phyloP scores from a whole-genome alignment of 106 monocot genomes.

The Posidonia australis region DNA sequence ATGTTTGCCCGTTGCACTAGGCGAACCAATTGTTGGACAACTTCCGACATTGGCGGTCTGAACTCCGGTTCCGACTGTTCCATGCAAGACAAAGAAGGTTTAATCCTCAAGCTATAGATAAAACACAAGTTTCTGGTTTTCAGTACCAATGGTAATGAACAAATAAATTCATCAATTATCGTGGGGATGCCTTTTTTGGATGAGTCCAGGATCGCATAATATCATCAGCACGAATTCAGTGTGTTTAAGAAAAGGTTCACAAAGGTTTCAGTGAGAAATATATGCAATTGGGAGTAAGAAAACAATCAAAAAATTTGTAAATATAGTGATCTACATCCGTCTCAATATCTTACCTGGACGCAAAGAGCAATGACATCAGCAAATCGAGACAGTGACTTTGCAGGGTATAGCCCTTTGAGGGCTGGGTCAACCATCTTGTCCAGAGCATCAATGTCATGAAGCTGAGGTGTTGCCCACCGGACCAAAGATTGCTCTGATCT shows the following conservation, averaged over 20 bases:
- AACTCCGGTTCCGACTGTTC: slow-evolving; percentile 88
- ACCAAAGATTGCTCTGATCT: slow-evolving; percentile 81
- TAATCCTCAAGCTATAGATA: too few species aligned
- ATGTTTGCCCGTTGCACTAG: slow-evolving; percentile 79
- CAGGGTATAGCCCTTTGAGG: slow-evolving; percentile 87
- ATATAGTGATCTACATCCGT: neutral
- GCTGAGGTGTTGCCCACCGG: slow-evolving; percentile 89
- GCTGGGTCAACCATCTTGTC: slow-evolving; percentile 93
- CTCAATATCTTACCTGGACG: slow-evolving; percentile 50
- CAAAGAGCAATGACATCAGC: slow-evolving; percentile 91
- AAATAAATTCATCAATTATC: too few species aligned
- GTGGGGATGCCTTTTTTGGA: too few species aligned
- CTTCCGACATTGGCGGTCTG: slow-evolving; percentile 95
- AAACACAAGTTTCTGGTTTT: too few species aligned
- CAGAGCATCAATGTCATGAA: slow-evolving; percentile 93
- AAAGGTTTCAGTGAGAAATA: too few species aligned
- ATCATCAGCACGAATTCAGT: too few species aligned
- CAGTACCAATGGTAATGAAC: too few species aligned
- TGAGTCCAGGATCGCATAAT: too few species aligned
- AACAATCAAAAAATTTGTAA: neutral
- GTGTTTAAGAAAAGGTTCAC: too few species aligned
- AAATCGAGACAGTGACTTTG: slow-evolving; percentile 91
- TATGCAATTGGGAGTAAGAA: too few species aligned
- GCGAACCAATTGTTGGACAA: slow-evolving; percentile 76
- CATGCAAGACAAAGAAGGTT: neutral